These are phyloP conservation scores for Nymphaea colorata DNA, from an alignment of 164 flowering plant genomes.

Conservation along the genomic window DNA sequence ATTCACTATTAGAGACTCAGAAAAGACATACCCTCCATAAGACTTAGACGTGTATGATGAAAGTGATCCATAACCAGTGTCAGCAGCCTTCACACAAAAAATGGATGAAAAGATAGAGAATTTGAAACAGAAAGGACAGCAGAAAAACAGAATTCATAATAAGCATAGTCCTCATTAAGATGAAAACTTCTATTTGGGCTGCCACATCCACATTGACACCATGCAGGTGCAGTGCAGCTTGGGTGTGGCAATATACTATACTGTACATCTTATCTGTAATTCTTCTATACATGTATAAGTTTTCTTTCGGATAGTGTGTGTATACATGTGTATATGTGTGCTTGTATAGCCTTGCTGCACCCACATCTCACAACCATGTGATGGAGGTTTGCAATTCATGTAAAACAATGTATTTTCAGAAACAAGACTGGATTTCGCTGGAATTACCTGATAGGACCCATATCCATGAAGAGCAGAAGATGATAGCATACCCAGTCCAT, in stretches of 20 bases:
- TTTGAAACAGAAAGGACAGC: not conserved
- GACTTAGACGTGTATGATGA: conserved; percentile 60
- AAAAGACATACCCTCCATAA: conserved; percentile 62
- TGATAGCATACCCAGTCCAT: conserved; percentile 48
- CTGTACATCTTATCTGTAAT: too few relatives aligned
- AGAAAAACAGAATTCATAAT: not conserved
- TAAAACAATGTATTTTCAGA: too few relatives aligned
- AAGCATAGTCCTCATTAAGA: not conserved
- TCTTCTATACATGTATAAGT: too few relatives aligned
- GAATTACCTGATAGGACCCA: conserved; percentile 58
- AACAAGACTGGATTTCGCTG: too few relatives aligned
- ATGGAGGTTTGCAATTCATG: too few relatives aligned
- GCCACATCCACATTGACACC: too few relatives aligned
- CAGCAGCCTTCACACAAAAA: conserved; percentile 43
- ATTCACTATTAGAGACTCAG: not conserved
- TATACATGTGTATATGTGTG: too few relatives aligned
- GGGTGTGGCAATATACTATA: too few relatives aligned
- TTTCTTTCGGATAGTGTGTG: too few relatives aligned
- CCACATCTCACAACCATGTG: too few relatives aligned
- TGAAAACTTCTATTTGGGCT: not conserved
- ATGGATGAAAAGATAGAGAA: conserved; percentile 1
- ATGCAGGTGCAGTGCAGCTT: too few relatives aligned
- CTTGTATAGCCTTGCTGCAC: too few relatives aligned
- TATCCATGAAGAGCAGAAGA: conserved; percentile 62
- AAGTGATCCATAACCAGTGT: conserved; percentile 57